Evolutionary conservation across 257 asterid species (phyloP), one percentile per base, ranked within the genome.

Genomic region (Solanum rostratum): DNA sequence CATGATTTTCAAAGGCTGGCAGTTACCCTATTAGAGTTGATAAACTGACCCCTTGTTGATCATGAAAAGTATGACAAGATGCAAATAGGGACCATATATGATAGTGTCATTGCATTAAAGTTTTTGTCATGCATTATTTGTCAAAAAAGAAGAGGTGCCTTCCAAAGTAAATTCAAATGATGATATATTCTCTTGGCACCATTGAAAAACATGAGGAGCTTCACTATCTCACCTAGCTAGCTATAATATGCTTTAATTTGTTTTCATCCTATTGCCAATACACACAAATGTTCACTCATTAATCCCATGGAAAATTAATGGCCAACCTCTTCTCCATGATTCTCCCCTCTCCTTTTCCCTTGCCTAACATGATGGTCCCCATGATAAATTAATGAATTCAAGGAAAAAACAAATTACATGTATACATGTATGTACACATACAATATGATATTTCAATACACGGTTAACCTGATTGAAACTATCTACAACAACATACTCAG

Each of bases 171-270:
- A 78, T 78, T 76, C 27, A 78, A 78, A 78, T 50, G 57, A 78
- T 78, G 82, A 57, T 82, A 82, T 63, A 82, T 62, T 82, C 85
- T 65, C 49, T 81, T 59, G 85, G 85, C 85, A 82, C 85, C 57
- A 82, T 82, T 57, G 85, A 63, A 63, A 82, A 82, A 63, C 79
- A 55, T 63, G 79, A 45, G n/a, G 45, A 15, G 16, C 29, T 50
- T 78, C 41, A 24, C 59, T 74, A 24, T 74, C 63, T 50, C 41
- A 5, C 24, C 60, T 68, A 68, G 3, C 27, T 68, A 68, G 9
- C 46, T 18, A 68, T 12, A 50, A 24, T 33, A 68, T 2, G 16
- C 50, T 69, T 69, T 59, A 59, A 59, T 59, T 59, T 69, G 78
- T 30, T 16, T 10, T 69, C 78, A 69, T 69, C 78, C 78, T 78